Evolutionary conservation across 164 flowering plant genomes (phyloP), one percentile per base, ranked within the genome.

Genomic region (Warburgia ugandensis): DNA sequence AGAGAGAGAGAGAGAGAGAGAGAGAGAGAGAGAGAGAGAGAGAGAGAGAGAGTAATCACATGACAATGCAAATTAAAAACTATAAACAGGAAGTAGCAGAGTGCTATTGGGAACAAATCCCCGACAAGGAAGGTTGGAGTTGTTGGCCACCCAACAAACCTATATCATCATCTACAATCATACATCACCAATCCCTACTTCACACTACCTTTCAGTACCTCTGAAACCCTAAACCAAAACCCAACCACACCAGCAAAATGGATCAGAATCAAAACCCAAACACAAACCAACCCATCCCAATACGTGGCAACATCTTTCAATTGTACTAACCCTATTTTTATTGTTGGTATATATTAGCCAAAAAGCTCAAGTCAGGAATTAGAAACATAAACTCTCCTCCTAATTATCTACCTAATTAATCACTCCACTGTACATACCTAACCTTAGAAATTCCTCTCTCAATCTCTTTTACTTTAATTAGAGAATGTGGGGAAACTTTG

Each of bases 111-210:
- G 11, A n/a, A 31, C 49, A 3, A 19, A 6, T n/a, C n/a, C 9
- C 49, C 50, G 61, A 50, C 72, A 68, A 46, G 51, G 31, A n/a
- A 53, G 41, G 59, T 64, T 51, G 42, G 66, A 75, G 77, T 75
- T 71, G 77, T 67, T 75, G 77, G 68, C 73, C 68, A 52, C 49
- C 49, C 35, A 26, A 39, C 49, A 39, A 21, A 22, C 29, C 47
- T 27, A 23, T 29, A 17, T 22, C 25, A n/a, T 20, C 13, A 17
- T 35, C 46, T 10, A 23, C 29, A 2, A 43, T 4, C 23, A 20
- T 29, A 13, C 50, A 48, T 30, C 5, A 41, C 31, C 47, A 25
- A 44, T 22, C 45, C 41, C 25, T 23, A 14, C 33, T 48, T 19
- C 41, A 36, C 25, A 31, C 16, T 22, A 39, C 19, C 16, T 38